These are phyloP conservation scores for Fusarium subglutinans DNA, from an alignment of 2,329 filamentous ascomycete species.

Conservation along the genomic window DNA sequence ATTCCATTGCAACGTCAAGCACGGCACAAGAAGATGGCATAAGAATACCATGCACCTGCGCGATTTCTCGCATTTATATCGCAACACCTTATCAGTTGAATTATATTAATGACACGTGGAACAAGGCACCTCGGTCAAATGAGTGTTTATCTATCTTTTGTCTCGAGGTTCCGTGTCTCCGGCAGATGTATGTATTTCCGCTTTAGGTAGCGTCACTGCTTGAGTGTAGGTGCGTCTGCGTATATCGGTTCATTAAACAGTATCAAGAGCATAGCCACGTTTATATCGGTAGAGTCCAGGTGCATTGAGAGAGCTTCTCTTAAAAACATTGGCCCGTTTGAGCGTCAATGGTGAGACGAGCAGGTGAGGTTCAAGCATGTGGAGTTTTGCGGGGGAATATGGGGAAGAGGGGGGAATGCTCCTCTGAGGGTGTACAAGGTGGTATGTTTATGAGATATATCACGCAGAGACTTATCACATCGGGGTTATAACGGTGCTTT, in stretches of 20 bases:
- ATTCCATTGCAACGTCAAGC: neutral
- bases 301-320: neutral
- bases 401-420: constrained; percentile 8
- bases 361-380: constrained; percentile 11
- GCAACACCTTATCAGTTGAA: neutral
- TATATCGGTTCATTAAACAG: neutral
- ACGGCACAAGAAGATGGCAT: neutral
- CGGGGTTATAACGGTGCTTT: neutral
- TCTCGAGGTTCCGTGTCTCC: neutral
- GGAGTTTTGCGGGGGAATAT: constrained; percentile 32
- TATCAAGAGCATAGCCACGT: neutral
- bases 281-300: neutral
- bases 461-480: constrained; percentile 10
- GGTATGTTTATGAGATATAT: constrained; percentile 21
- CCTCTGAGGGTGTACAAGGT: neutral
- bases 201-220: neutral
- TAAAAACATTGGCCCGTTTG: neutral
- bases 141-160: neutral
- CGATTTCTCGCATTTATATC: constrained; percentile 17
- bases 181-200: constrained; percentile 4
- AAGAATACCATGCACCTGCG: constrained; percentile 1
- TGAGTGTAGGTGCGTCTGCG: neutral
- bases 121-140: constrained; percentile 4
- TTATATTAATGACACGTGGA: constrained; percentile 4
- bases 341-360: constrained; percentile 19